A percentile compares a stretch with the other conserved stretches of the same genome.
Conservation (phyloP, 2,329 filamentous ascomycete genomes). For the Waltergamsia citrina region DNA sequence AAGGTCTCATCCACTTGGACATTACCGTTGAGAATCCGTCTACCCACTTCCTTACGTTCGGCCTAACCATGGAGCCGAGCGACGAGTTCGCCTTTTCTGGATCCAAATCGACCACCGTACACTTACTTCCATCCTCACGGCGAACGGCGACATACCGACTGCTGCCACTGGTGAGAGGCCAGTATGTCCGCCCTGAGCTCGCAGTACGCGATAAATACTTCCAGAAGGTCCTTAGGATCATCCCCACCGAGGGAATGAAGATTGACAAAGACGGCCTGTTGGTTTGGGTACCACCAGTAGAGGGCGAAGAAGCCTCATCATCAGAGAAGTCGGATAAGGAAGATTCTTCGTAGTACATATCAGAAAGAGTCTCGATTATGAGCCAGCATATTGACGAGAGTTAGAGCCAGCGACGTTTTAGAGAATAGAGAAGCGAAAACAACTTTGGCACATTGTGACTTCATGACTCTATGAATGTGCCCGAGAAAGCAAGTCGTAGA, state of each 20-base stretch:
- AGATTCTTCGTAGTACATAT: too few species aligned
- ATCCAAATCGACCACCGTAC: constrained; percentile 68
- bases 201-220: constrained; percentile 86
- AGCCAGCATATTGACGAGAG: too few species aligned
- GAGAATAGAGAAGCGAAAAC: too few species aligned
- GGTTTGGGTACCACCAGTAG: constrained; percentile 42
- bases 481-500: background rate
- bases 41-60: constrained; percentile 89
- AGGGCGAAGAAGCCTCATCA: background rate
- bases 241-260: constrained; percentile 66
- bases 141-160: constrained; percentile 66
- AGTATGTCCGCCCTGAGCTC: constrained; percentile 64
- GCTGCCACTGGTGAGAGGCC: constrained; percentile 53
- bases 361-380: too few species aligned
- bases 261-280: constrained; percentile 54
- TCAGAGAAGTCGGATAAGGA: too few species aligned
- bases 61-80: constrained; percentile 81
- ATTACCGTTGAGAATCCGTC: constrained; percentile 86
- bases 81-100: constrained; percentile 92
- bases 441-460: too few species aligned
- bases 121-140: constrained; percentile 74
- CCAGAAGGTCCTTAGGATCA: constrained; percentile 76
- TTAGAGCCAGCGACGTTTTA: too few species aligned
- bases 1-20: constrained; percentile 34
- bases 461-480: too few species aligned